Evolutionary conservation across 129 eudicot species (phyloP), one percentile per base, ranked within the genome.

Genomic region (Helichrysum umbraculigerum): DNA sequence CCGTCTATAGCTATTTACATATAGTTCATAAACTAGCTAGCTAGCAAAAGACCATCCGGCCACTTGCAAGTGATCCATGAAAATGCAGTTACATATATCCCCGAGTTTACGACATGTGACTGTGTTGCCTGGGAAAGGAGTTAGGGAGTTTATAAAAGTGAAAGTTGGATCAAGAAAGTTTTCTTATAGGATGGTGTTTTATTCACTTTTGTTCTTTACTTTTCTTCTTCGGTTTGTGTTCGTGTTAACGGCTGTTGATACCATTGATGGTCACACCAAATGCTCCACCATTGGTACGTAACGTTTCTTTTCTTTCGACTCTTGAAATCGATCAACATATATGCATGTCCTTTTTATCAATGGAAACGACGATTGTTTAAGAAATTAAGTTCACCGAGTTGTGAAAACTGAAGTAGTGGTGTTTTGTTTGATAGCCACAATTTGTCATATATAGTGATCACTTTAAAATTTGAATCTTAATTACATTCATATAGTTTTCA

Each of bases 71-170:
- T n/a, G 17, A 14, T 17, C 15, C 54, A 71, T 47, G 44, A 82
- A 41, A 80, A 94, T 94, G 98, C 96, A 94, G 78, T 87, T 94
- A 56, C 97, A 91, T 41, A 91, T 94, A 82, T 94, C 98, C 6
- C 97, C 98, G 3, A 94, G 99, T 82, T 65, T 94, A 83, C 85
- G 97, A 78, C 97, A 94, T 76, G 96, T 94, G 1, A 94, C 99
- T 0, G 90, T 94, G 7, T 71, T 94, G 70, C 96, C 97, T 1
- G 81, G 79, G 0, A 94, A 94, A 82, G 99, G 99, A 22, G 82
- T 91, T 4, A 84, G 84, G 64, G 99, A 94, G 77, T 91, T 91
- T 42, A 79, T 89, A 67, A 94, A 94, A 76, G 96, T 94, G 42
- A 94, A 87, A 68, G 84, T 83, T 72, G 93, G 93, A 9, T 81